These are phyloP conservation scores for Stentor coeruleus DNA, from an alignment of 73 alveolate species.

Conservation along the genomic window DNA sequence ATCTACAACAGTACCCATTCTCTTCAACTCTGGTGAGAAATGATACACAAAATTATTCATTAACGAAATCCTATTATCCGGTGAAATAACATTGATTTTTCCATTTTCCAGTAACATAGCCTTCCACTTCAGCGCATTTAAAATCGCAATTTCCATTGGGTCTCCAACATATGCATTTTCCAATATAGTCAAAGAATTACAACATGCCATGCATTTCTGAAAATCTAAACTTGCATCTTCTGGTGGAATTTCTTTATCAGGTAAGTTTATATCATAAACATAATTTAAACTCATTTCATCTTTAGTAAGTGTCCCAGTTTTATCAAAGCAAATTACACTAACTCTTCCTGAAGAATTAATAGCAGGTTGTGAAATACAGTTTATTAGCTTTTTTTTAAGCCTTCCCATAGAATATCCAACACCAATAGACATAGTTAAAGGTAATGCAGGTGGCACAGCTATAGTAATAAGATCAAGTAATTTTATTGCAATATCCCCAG, in stretches of 20 bases:
- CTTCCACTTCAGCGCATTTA: conserved; percentile 74
- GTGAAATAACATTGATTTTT: background rate
- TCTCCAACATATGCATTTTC: conserved; percentile 82
- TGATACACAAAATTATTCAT: conserved; percentile 67
- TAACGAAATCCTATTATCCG: background rate
- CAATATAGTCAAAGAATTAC: conserved; percentile 53
- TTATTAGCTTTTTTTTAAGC: conserved; percentile 57
- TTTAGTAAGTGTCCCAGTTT: conserved; percentile 98
- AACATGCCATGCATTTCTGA: conserved; percentile 43
- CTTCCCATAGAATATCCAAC: conserved; percentile 54
- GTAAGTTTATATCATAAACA: conserved; percentile 37
- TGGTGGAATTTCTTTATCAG: conserved; percentile 13
- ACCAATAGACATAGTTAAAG: conserved; percentile 71
- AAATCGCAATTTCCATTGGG: conserved; percentile 91
- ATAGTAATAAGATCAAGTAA: conserved; percentile 59
- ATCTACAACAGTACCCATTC: conserved; percentile 85
- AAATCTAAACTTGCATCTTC: background rate
- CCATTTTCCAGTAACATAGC: conserved; percentile 48
- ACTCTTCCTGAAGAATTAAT: conserved; percentile 91
- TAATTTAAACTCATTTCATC: conserved; percentile 89
- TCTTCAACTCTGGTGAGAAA: conserved; percentile 77
- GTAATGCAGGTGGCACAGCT: conserved; percentile 82
- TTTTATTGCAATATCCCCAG: background rate
- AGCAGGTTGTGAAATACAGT: conserved; percentile 87
- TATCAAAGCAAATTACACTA: conserved; percentile 86